These are phyloP conservation scores for Sugiyamaella novakii DNA, from an alignment of 1,139 yeast genomes.

Conservation along the genomic window DNA sequence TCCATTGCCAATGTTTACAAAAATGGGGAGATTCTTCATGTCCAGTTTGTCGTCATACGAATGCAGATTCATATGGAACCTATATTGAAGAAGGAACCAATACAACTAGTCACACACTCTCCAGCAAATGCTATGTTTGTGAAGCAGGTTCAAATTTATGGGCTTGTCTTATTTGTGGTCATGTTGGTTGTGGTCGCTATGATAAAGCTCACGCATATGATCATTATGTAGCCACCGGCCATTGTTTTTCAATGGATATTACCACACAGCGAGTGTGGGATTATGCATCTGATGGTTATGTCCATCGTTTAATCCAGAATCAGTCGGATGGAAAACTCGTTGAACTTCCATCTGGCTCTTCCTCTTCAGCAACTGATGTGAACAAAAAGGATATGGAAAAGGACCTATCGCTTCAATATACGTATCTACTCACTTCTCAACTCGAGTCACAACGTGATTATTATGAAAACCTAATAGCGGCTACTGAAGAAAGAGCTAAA, in stretches of 20 bases:
- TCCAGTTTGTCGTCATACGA: conserved; percentile 85
- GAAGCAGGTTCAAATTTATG: conserved; percentile 71
- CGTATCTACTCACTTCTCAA: conserved; percentile 76
- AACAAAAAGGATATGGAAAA: conserved; percentile 38
- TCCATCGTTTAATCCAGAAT: conserved; percentile 81
- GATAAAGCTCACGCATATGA: conserved; percentile 84
- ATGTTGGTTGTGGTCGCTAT: conserved; percentile 88
- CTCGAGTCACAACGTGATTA: conserved; percentile 87
- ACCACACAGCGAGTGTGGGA: conserved; percentile 92
- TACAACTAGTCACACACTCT: conserved; percentile 4
- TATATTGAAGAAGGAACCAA: conserved; percentile 7
- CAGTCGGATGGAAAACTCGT: conserved; percentile 46
- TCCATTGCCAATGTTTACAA: conserved; percentile 85
- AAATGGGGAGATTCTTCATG: conserved; percentile 92
- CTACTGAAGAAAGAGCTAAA: conserved; percentile 40
- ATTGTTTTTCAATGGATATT: conserved; percentile 91
- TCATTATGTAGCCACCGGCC: conserved; percentile 77
- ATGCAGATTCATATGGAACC: conserved; percentile 18
- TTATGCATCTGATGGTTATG: conserved; percentile 89
- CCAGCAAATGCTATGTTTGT: conserved; percentile 52
- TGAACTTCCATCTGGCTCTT: conserved; percentile 23
- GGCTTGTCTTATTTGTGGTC: conserved; percentile 91
- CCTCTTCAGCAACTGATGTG: conserved; percentile 6
- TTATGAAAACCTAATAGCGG: conserved; percentile 65
- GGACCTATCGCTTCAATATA: conserved; percentile 73